Base-by-base conservation (phyloP, 2,329 filamentous ascomycete genomes). In the Diplocarpon rosae region DNA sequence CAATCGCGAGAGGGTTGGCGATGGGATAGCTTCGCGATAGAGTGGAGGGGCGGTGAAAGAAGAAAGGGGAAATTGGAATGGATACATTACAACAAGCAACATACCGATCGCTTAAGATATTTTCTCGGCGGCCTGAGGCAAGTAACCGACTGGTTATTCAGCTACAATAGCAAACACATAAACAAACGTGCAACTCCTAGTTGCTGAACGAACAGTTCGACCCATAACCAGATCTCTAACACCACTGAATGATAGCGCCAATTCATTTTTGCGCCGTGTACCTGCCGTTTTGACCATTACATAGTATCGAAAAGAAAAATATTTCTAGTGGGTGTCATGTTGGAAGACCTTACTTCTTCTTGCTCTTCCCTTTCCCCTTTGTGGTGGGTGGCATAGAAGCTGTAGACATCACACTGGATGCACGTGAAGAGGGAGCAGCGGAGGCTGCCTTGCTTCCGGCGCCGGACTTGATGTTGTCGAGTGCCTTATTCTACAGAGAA, bases 391-490 rank as follows among this genome's bases (percentile, higher is more conserved):
- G 59, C 47, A 66, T 69, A 5, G 83, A 83, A 31, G 71, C 74
- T 36, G 76, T 85, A 1, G 89, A 95, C 28, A 77, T 79, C 20
- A 95, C 87, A 62, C 92, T 96, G 5, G 83, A 90, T 13, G 89
- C 89, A 51, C 92, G 76, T 16, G 59, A 58, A 6, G 89, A 95
- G 0, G 82, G 84, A 5, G 80, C 73, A 4, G 82, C 75, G 1
- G 88, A 92, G 45, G 76, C 84, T 39, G 77, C 75, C 63, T 89
- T 92, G 66, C 77, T 85, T 46, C 73, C 78, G 42, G 68, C 71
- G 40, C 62, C 67, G 30, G 75, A 79, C 66, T 95, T 95, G 60
- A 95, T 78, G 37, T 81, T 85, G 56, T 95, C 92, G 38, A 95
- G 76, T 42, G 86, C 80, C 69, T 96, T 96, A 66, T 95, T 95